Evolutionary conservation across 139 green algal species (phyloP).

Genomic region (Tetradesmus obliquus): DNA sequence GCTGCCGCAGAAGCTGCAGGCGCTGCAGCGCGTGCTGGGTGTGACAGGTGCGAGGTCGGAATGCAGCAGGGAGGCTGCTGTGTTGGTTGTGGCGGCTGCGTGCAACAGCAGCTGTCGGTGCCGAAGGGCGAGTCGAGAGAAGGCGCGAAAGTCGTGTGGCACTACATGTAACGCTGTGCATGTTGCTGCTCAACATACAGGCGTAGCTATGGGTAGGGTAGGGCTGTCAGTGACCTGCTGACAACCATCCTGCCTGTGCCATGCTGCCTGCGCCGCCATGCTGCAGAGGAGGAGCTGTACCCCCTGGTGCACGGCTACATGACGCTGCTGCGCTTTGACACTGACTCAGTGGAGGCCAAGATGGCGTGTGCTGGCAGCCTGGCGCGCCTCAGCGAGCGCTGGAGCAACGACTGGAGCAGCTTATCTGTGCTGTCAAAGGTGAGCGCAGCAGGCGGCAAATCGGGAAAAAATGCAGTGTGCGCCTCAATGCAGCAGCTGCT

Average conservation of each 20-base stretch:
- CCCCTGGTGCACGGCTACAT: slow-evolving; percentile 6
- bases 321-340: slow-evolving; percentile 1
- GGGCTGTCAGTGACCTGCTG: not conserved
- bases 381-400: not conserved
- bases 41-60: slow-evolving; percentile 6
- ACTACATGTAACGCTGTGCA: not conserved
- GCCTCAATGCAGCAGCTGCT: too few relatives aligned
- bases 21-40: not conserved
- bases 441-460: not conserved
- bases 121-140: too few relatives aligned
- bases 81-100: not conserved
- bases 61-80: not conserved
- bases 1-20: slow-evolving; percentile 9
- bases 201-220: too few relatives aligned
- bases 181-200: not conserved
- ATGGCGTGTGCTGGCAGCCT: not conserved
- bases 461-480: too few relatives aligned
- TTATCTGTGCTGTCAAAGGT: not conserved
- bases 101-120: too few relatives aligned
- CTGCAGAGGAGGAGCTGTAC: slow-evolving; percentile 16
- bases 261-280: not conserved
- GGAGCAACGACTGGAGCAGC: not conserved
- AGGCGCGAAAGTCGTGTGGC: too few relatives aligned
- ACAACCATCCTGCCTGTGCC: not conserved
- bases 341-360: not conserved